phyloP scores from a whole-genome alignment of 1,139 yeast genomes.

The Debaryomyces fabryi region DNA sequence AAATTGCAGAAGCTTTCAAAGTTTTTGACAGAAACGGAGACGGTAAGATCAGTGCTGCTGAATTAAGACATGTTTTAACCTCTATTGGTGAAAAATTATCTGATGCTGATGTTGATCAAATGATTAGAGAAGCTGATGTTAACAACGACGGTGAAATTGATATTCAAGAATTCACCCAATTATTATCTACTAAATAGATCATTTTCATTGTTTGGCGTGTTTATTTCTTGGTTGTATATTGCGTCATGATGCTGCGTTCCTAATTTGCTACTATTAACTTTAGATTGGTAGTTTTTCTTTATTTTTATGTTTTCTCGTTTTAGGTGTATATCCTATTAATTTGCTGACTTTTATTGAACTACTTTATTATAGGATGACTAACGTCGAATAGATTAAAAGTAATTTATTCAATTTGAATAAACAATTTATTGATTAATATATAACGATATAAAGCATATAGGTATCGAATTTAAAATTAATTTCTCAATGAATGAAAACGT shows the following conservation, averaged over 20 bases:
- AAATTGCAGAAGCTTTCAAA: conserved; percentile 94
- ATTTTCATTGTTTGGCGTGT: background rate
- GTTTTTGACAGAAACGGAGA: conserved; percentile 94
- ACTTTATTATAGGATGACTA: background rate
- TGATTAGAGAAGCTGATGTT: conserved; percentile 94
- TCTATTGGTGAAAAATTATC: conserved; percentile 95
- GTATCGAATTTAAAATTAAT: background rate
- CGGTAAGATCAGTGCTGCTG: conserved; percentile 95
- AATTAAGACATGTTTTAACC: conserved; percentile 92
- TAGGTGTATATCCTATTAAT: background rate
- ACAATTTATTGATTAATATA: background rate
- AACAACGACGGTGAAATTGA: conserved; percentile 96
- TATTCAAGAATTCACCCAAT: conserved; percentile 90
- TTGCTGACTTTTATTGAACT: background rate
- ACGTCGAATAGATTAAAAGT: background rate
- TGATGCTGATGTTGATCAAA: conserved; percentile 95
- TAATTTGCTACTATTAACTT: background rate
- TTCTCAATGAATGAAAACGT: conserved; percentile 21
- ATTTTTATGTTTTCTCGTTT: background rate
- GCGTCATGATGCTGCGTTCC: conserved; percentile 1
- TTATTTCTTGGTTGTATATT: background rate
- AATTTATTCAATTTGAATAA: background rate
- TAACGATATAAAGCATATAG: background rate
- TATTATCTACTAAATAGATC: conserved; percentile 54
- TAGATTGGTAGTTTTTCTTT: background rate